Conservation (phyloP, 306 rosid genomes). For the Prunus kanzakura region DNA sequence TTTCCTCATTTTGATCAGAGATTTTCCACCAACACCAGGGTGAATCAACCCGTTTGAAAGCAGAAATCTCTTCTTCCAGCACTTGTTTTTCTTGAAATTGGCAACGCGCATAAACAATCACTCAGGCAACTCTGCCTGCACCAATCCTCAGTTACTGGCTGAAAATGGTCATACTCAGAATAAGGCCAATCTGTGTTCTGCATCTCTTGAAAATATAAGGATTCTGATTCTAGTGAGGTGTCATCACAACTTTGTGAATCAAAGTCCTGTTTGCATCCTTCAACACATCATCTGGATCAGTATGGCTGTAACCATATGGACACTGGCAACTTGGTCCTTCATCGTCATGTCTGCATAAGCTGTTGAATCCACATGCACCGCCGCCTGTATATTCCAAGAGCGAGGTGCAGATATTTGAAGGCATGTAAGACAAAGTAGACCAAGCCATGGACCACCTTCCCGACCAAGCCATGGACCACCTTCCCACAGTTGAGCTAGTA, state of each 20-base stretch:
- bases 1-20: constrained; percentile 25
- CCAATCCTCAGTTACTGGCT: constrained; percentile 3
- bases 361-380: constrained; percentile 42
- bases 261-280: constrained; percentile 43
- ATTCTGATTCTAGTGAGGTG: constrained; percentile 7
- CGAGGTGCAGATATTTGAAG: constrained; percentile 29
- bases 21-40: background rate
- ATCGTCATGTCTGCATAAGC: constrained; percentile 22
- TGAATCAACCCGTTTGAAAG: constrained; percentile 18
- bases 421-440: constrained; percentile 4
- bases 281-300: constrained; percentile 37
- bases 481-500: background rate
- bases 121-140: constrained; percentile 10
- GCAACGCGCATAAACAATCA: constrained; percentile 30
- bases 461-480: constrained; percentile 20
- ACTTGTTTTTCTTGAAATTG: background rate
- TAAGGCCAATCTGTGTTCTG: background rate
- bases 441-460: constrained; percentile 6
- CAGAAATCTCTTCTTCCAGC: constrained; percentile 26
- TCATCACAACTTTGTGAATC: constrained; percentile 35
- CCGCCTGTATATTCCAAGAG: background rate
- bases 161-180: background rate
- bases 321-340: constrained; percentile 24
- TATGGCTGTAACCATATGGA: constrained; percentile 19
- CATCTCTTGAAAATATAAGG: constrained; percentile 23